A percentile compares a stretch with the other conserved stretches of the same genome.
Evolutionary conservation across 306 rosid species (phyloP).

Genomic region (Corylus avellana): DNA sequence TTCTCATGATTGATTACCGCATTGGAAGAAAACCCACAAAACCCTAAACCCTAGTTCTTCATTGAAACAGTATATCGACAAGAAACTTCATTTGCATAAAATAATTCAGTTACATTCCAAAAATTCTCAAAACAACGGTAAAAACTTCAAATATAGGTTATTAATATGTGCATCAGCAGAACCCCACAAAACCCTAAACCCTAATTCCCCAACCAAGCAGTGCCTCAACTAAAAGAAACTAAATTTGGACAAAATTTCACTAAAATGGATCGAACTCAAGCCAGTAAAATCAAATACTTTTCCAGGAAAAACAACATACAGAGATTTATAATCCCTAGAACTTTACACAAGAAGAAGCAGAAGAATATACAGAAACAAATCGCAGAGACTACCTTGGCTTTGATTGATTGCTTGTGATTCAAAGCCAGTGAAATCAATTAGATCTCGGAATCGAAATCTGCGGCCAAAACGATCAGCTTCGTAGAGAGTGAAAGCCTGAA

Average conservation of each 20-base stretch:
- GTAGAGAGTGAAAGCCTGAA: not conserved
- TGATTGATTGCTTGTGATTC: not conserved
- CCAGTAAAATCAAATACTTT: not conserved
- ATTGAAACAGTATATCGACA: slow-evolving; percentile 2
- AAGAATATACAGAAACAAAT: not conserved
- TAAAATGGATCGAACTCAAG: not conserved
- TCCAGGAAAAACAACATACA: not conserved
- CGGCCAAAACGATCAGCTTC: not conserved
- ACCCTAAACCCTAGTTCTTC: slow-evolving; percentile 19
- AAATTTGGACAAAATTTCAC: not conserved
- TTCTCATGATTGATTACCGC: not conserved
- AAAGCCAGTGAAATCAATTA: slow-evolving; percentile 11
- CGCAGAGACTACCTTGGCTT: slow-evolving; percentile 10
- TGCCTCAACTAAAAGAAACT: not conserved
- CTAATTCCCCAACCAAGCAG: slow-evolving; percentile 1
- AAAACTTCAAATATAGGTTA: not conserved
- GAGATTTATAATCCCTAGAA: slow-evolving; percentile 5
- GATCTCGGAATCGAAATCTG: not conserved
- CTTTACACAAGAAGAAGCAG: not conserved
- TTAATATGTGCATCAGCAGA: not conserved
- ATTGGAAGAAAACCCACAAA: slow-evolving; percentile 5
- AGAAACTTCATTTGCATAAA: not conserved
- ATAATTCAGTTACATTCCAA: not conserved
- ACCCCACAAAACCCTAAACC: slow-evolving; percentile 18
- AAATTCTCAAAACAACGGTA: not conserved